phyloP scores from a whole-genome alignment of 345 rosid genomes.

The Psidium friedrichsthalianum region DNA sequence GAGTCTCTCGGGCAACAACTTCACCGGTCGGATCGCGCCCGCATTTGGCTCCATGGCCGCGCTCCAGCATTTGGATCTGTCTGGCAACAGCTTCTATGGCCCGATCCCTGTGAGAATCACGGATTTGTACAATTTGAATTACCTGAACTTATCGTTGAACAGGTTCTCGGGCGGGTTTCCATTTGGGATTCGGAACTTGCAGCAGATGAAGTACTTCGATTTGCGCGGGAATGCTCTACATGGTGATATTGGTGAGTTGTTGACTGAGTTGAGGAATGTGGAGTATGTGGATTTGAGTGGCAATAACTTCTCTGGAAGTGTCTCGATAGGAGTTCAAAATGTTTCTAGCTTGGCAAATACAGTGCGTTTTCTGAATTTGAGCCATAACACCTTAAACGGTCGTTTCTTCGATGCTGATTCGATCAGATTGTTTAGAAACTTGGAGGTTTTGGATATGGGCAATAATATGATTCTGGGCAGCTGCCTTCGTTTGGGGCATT shows the following conservation, averaged over 20 bases:
- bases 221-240: constrained; percentile 40
- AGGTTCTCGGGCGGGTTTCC: constrained; percentile 70
- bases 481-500: constrained; percentile 52
- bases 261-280: constrained; percentile 51
- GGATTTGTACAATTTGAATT: constrained; percentile 54
- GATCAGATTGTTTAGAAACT: constrained; percentile 46
- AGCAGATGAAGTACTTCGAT: constrained; percentile 68
- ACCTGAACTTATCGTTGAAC: constrained; percentile 61
- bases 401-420: constrained; percentile 40
- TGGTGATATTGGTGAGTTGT: constrained; percentile 50
- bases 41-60: constrained; percentile 50
- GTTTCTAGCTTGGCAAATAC: constrained; percentile 72
- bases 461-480: constrained; percentile 43
- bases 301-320: constrained; percentile 51
- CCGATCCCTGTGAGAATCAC: constrained; percentile 82
- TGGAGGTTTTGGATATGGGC: constrained; percentile 60
- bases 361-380: constrained; percentile 44
- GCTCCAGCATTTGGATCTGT: constrained; percentile 76
- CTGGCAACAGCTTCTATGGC: constrained; percentile 58
- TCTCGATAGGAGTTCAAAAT: constrained; percentile 30
- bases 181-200: constrained; percentile 47
- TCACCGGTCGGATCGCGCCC: constrained; percentile 82
- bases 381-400: constrained; percentile 50
- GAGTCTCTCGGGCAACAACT: constrained; percentile 59
- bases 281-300: constrained; percentile 77